Evolutionary conservation across 1,139 yeast species (phyloP), one percentile per base, ranked within the genome.

Genomic region (Debaryomyces coudertii): DNA sequence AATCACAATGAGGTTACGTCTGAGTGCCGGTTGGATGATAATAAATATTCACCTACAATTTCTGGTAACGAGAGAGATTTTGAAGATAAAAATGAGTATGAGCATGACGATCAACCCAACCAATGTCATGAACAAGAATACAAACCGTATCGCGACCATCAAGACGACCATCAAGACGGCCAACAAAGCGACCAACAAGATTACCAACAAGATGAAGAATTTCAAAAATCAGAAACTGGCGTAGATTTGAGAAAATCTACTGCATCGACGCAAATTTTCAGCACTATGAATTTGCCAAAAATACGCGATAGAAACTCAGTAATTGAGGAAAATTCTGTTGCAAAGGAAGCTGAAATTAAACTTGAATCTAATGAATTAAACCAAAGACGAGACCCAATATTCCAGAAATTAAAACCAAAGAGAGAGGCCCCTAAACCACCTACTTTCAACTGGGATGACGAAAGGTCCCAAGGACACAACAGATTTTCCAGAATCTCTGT

Each of bases 391-490:
- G 36, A 31, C n/a, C 46, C 66, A 4, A 51, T 69, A 4, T 57
- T 68, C 49, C 62, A 69, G 47, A 59, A 64, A 46, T 51, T 74
- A 53, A 69, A 66, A 42, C 79, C 82, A 2, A 71, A 70, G 53
- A 60, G 82, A 52, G 66, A 57, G 29, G 82, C 82, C 2, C 82
- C 82, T 11, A 62, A 55, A 40, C 69, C 73, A 4, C 79, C 80
- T 8, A 47, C 14, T n/a, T 31, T 40, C 29, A 45, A 42, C 42
- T 20, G 18, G 25, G 42, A 24, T 4, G 46, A 40, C 16, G 40
- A 45, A 29, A 44, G 52, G 28, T n/a, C 18, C 2, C 46, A 52
- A 39, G 56, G 57, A 36, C 61, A 58, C 33, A 59, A 63, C 38
- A 53, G 69, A 39, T 63, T 65, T 42, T 62, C 69, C 5, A 53